A percentile compares a stretch with the other conserved stretches of the same genome.
These are phyloP conservation scores for Ogataea nakhonphanomensis DNA, from an alignment of 805 yeast species.

Conservation along the genomic window DNA sequence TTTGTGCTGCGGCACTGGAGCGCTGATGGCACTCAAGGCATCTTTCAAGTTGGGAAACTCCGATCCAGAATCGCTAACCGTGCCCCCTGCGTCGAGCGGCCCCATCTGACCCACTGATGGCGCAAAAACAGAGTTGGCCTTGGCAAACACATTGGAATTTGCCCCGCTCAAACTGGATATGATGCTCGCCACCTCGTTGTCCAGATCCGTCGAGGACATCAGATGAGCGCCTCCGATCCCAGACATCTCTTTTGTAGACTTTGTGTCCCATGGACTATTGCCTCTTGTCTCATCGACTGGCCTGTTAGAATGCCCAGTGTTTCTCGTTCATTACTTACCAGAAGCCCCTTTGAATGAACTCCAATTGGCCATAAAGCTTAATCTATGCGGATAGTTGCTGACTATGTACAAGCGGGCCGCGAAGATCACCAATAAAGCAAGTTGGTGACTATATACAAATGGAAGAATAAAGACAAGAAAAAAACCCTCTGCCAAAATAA, in stretches of 20 bases:
- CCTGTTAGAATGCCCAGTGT: conserved; percentile 5
- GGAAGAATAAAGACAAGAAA: conserved; percentile 7
- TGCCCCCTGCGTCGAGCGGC: conserved; percentile 24
- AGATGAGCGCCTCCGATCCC: conserved; percentile 21
- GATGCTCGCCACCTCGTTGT: conserved; percentile 32
- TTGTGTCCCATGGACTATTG: conserved; percentile 30
- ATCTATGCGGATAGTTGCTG: conserved; percentile 7
- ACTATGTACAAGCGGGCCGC: conserved; percentile 14
- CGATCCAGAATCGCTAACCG: conserved; percentile 31
- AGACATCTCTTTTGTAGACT: conserved; percentile 18
- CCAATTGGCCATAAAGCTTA: conserved; percentile 22
- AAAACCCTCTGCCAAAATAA: conserved; percentile 4
- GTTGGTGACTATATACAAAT: conserved; percentile 12
- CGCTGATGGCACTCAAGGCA: conserved; percentile 33
- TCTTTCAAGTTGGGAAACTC: conserved; percentile 29
- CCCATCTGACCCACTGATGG: conserved; percentile 1
- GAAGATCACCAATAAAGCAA: conserved; percentile 9
- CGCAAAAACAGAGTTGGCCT: conserved; percentile 25
- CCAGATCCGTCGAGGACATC: conserved; percentile 18
- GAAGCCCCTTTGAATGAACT: conserved; percentile 22
- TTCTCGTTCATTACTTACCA: conserved; percentile 16
- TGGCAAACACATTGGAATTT: conserved; percentile 22
- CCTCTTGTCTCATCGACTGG: conserved; percentile 28
- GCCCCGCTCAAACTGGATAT: conserved; percentile 31
- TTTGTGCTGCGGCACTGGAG: conserved; percentile 31